Conservation (phyloP, 2,329 filamentous ascomycete species). For the Fusarium euwallaceae region DNA sequence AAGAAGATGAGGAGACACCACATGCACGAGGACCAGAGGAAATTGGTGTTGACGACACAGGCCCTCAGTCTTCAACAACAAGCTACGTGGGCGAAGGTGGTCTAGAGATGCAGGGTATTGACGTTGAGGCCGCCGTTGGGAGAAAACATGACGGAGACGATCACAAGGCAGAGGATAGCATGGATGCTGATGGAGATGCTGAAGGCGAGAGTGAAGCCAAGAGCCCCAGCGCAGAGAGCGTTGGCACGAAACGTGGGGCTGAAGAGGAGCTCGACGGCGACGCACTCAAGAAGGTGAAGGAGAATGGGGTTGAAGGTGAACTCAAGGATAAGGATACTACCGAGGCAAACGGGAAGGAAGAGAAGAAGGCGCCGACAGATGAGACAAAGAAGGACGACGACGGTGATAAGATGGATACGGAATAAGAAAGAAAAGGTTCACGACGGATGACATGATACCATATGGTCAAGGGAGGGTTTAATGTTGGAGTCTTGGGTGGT, state of each 20-base stretch:
- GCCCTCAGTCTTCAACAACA: conserved; percentile 71
- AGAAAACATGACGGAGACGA: conserved; percentile 57
- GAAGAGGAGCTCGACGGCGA: conserved; percentile 60
- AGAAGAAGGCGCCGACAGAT: conserved; percentile 22
- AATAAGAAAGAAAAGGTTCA: conserved; percentile 25
- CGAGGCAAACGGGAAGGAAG: conserved; percentile 10
- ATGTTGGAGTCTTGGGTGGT: conserved; percentile 2
- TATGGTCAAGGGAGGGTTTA: conserved; percentile 5
- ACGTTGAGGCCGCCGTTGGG: conserved; percentile 73
- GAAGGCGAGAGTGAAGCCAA: conserved; percentile 47
- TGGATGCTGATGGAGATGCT: conserved; percentile 36
- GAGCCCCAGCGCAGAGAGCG: conserved; percentile 49
- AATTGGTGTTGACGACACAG: conserved; percentile 89
- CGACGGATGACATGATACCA: conserved; percentile 24
- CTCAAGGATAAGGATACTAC: conserved; percentile 50
- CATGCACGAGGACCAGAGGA: conserved; percentile 88
- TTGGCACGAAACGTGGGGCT: conserved; percentile 68
- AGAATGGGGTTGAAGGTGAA: conserved; percentile 55
- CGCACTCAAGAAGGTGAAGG: conserved; percentile 64
- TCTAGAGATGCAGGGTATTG: conserved; percentile 67
- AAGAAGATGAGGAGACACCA: conserved; percentile 72
- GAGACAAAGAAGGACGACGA: conserved; percentile 40
- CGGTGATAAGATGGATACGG: conserved; percentile 45
- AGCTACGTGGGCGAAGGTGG: conserved; percentile 56
- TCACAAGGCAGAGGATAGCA: conserved; percentile 24